Percentiles rank a stretch among this genome's conserved stretches.
Evolutionary conservation across 2,329 filamentous ascomycete species (phyloP).

Genomic region (Sclerotinia nivalis): DNA sequence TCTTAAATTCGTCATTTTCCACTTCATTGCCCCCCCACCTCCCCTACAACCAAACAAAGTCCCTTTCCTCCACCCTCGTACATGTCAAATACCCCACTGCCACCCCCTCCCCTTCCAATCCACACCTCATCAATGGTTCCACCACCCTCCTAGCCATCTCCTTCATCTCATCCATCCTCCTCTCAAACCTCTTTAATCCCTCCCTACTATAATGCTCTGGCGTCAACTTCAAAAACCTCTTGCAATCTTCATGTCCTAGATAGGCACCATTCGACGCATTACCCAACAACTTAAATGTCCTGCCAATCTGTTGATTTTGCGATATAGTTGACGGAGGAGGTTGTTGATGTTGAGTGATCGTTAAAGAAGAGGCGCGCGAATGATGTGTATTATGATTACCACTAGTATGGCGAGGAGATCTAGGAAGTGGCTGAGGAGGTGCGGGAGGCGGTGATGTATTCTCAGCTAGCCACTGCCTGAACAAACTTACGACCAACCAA

Average conservation of each 20-base stretch:
- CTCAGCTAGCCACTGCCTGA: constrained; percentile 90
- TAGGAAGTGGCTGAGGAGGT: constrained; percentile 34
- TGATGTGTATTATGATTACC: constrained; percentile 37
- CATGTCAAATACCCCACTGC: constrained; percentile 65
- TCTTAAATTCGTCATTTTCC: background rate
- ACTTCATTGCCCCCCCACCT: background rate
- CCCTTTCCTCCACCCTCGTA: constrained; percentile 59
- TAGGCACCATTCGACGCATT: constrained; percentile 60
- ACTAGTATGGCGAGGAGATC: constrained; percentile 34
- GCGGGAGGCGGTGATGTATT: constrained; percentile 74
- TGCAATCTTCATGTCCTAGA: constrained; percentile 82
- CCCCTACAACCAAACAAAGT: constrained; percentile 57
- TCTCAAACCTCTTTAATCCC: constrained; percentile 82
- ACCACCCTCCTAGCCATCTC: constrained; percentile 79
- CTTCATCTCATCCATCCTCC: constrained; percentile 86
- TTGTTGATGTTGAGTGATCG: constrained; percentile 20
- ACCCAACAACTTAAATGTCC: constrained; percentile 77
- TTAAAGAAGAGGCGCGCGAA: constrained; percentile 49
- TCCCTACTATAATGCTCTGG: constrained; percentile 83
- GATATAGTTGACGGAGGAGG: constrained; percentile 13
- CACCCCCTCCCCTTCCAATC: constrained; percentile 71
- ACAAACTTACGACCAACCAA: constrained; percentile 84
- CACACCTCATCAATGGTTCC: constrained; percentile 81
- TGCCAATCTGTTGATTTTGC: constrained; percentile 52
- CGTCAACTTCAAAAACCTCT: constrained; percentile 81